Evolutionary conservation across 2,329 filamentous ascomycete species (phyloP).

Genomic region (Ophiognomonia clavigignenti-juglandacearum): DNA sequence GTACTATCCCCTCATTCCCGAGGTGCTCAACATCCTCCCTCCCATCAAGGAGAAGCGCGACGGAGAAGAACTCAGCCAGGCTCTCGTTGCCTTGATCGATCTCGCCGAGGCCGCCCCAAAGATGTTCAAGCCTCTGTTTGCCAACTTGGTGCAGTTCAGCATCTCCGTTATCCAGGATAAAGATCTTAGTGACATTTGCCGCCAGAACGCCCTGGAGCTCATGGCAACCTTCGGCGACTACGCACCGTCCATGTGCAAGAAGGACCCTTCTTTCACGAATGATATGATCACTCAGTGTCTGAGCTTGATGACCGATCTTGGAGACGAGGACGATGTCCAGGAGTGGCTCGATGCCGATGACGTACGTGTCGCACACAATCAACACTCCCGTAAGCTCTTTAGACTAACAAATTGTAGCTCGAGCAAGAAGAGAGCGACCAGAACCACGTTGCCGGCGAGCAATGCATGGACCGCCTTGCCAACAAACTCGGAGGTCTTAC

Average conservation of each 20-base stretch:
- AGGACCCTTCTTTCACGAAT: slow-evolving; percentile 83
- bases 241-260: slow-evolving; percentile 89
- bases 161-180: slow-evolving; percentile 94
- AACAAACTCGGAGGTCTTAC: slow-evolving; percentile 95
- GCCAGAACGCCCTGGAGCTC: slow-evolving; percentile 92
- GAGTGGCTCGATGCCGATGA: slow-evolving; percentile 95
- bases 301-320: slow-evolving; percentile 96
- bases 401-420: slow-evolving; percentile 48
- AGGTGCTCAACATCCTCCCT: slow-evolving; percentile 89
- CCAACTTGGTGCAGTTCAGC: slow-evolving; percentile 86
- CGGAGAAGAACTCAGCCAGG: slow-evolving; percentile 85
- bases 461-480: slow-evolving; percentile 95
- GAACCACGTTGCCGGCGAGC: slow-evolving; percentile 96
- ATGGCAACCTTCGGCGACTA: slow-evolving; percentile 98
- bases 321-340: slow-evolving; percentile 83
- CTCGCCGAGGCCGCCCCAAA: slow-evolving; percentile 90
- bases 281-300: slow-evolving; percentile 99
- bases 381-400: neutral
- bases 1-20: slow-evolving; percentile 81
- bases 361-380: slow-evolving; percentile 45
- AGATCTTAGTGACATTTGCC: slow-evolving; percentile 81
- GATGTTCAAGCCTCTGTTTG: slow-evolving; percentile 97
- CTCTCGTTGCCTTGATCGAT: slow-evolving; percentile 86
- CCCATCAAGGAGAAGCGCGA: slow-evolving; percentile 90
- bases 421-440: slow-evolving; percentile 94